Conservation (phyloP, 140 eudicot species). For the Flaveria floridana region DNA sequence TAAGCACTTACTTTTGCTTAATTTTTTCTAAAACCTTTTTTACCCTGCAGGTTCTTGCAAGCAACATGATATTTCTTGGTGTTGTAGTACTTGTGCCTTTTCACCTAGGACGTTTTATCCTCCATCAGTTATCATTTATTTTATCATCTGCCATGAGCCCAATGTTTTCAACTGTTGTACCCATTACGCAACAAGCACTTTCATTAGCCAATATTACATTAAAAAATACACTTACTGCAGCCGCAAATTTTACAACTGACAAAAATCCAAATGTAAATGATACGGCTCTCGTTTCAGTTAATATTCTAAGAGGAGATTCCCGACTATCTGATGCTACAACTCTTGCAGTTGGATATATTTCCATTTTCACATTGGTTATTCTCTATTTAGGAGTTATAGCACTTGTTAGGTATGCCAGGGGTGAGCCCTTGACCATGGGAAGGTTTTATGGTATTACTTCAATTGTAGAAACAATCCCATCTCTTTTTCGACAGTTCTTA, state of each 20-base stretch:
- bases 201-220: constrained; percentile 68
- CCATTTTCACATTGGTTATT: constrained; percentile 53
- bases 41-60: constrained; percentile 79
- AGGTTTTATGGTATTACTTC: constrained; percentile 83
- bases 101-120: constrained; percentile 66
- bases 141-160: constrained; percentile 63
- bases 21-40: not conserved
- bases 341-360: constrained; percentile 80
- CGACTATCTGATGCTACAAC: constrained; percentile 79
- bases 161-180: constrained; percentile 60
- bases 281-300: constrained; percentile 40
- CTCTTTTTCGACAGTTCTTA: constrained; percentile 76
- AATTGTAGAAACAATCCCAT: constrained; percentile 63
- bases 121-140: constrained; percentile 60
- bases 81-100: constrained; percentile 79
- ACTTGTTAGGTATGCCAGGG: constrained; percentile 61
- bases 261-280: constrained; percentile 40
- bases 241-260: constrained; percentile 56
- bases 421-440: constrained; percentile 82
- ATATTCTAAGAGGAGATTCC: constrained; percentile 54
- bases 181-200: constrained; percentile 72
- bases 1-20: not conserved
- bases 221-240: constrained; percentile 57
- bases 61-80: constrained; percentile 89
- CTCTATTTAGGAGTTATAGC: constrained; percentile 72